Conservation (phyloP, 306 rosid genomes). For the Echinosophora koreensis region DNA sequence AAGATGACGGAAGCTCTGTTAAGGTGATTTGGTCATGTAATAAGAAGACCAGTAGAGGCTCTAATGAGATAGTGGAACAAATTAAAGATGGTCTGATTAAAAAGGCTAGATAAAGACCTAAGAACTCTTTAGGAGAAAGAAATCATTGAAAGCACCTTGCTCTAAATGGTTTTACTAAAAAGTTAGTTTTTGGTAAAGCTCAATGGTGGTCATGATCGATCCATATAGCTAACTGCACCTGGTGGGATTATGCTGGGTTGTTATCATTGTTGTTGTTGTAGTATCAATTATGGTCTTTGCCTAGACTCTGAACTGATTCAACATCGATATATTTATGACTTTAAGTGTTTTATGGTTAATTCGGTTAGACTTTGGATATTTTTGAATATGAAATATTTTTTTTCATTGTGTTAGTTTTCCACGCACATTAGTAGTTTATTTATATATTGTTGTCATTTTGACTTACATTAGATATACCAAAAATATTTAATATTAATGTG, state of each 20-base stretch:
- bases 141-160: not conserved
- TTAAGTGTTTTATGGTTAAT: not conserved
- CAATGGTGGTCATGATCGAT: not conserved
- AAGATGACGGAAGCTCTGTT: constrained; percentile 11
- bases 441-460: not conserved
- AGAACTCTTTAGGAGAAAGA: not conserved
- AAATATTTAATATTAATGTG: constrained; percentile 1
- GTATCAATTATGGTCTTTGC: constrained; percentile 1
- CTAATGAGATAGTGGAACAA: constrained; percentile 12
- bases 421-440: not conserved
- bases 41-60: not conserved
- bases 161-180: constrained; percentile 10
- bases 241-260: constrained; percentile 2
- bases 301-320: constrained; percentile 15
- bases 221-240: not conserved
- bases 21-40: constrained; percentile 27
- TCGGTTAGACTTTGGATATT: not conserved
- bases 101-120: constrained; percentile 18
- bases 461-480: constrained; percentile 1
- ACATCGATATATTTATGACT: constrained; percentile 4
- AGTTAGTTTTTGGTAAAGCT: not conserved
- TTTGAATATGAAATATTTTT: constrained; percentile 1
- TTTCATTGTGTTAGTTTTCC: constrained; percentile 4
- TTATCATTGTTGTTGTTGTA: constrained; percentile 8
- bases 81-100: not conserved